Percentiles rank a stretch among this genome's conserved stretches.
Evolutionary conservation across 2,329 filamentous ascomycete species (phyloP).

Genomic region (Colletotrichum limetticola): DNA sequence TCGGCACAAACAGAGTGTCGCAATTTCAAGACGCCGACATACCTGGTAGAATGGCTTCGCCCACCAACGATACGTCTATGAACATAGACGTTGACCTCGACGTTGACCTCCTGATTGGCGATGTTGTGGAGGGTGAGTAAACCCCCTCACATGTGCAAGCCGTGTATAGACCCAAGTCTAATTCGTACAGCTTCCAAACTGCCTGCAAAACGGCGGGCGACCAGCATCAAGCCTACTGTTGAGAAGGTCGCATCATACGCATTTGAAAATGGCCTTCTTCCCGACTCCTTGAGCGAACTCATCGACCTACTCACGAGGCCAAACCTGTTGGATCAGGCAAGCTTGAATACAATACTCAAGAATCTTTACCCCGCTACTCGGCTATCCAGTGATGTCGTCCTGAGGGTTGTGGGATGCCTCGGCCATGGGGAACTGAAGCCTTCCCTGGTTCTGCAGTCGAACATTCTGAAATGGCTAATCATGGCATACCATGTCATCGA

Average conservation of each 20-base stretch:
- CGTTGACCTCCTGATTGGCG: conserved; percentile 47
- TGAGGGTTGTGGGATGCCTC: conserved; percentile 77
- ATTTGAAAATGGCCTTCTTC: conserved; percentile 75
- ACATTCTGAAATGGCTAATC: conserved; percentile 81
- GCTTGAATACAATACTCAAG: conserved; percentile 73
- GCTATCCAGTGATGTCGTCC: conserved; percentile 69
- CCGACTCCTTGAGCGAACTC: conserved; percentile 68
- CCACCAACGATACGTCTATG: conserved; percentile 34
- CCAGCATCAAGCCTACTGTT: conserved; percentile 71
- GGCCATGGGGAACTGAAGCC: conserved; percentile 83
- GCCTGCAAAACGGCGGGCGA: conserved; percentile 73
- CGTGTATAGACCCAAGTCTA: neutral
- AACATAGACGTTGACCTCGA: conserved; percentile 42
- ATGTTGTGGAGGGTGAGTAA: conserved; percentile 45
- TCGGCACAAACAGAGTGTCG: neutral
- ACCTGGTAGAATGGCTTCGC: conserved; percentile 9
- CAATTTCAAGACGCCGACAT: neutral
- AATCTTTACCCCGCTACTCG: conserved; percentile 79
- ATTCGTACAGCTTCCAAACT: conserved; percentile 61
- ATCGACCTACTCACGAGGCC: conserved; percentile 74
- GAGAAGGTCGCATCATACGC: conserved; percentile 71
- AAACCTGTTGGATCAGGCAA: conserved; percentile 80
- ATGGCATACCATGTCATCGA: conserved; percentile 79
- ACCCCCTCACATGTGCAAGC: neutral
- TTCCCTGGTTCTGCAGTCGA: conserved; percentile 74